Base-by-base conservation (phyloP, 2,329 filamentous ascomycete species). In the Trichoderma sp. region DNA sequence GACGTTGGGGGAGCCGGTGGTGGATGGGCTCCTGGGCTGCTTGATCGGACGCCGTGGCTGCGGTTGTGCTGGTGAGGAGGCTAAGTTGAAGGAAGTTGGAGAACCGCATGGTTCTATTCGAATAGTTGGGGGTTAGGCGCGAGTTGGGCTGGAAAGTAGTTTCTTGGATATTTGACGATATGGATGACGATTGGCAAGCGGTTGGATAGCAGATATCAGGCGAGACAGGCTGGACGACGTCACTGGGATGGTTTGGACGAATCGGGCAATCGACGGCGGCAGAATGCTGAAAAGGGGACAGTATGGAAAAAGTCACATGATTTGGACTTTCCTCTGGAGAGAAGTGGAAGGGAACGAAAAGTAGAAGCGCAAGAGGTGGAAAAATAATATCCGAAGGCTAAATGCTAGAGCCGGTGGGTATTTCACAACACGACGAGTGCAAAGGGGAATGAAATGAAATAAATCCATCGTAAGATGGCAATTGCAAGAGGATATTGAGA, bases 341-440 rank as follows among this genome's bases (percentile, higher is more conserved):
- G n/a, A 57, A 24, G 24, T 24, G 24, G 24, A 39, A 39, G 24
- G 24, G 21, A 24, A 28, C 34, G 65, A 56, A 56, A 58, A 43
- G n/a, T 32, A 15, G 58, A 12, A 36, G 67, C 67, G 57, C 67
- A 56, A 70, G 57, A 70, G 57, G 60, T 70, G 67, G 67, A 53
- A 70, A 63, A 63, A 32, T 58, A 61, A 28, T 57, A 63, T 70
- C 67, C 67, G 67, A 70, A 62, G 67, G 43, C 26, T 63, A 56
- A 56, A 63, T 30, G 15, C 21, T 30, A 57, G 51, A 57, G 53
- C 53, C 15, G 53, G 26, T 63, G 36, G 26, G 3, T 28, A 32
- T 34, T 39, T 39, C 56, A 47, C 24, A 15, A 18, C 34, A 36
- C 36, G 15, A 63, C 30, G 26, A 28, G 15, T 4, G 26, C 21